Evolutionary conservation across 116 monocot genomes (phyloP), one percentile per base, ranked within the genome.

Genomic region (Posidonia oceanica): DNA sequence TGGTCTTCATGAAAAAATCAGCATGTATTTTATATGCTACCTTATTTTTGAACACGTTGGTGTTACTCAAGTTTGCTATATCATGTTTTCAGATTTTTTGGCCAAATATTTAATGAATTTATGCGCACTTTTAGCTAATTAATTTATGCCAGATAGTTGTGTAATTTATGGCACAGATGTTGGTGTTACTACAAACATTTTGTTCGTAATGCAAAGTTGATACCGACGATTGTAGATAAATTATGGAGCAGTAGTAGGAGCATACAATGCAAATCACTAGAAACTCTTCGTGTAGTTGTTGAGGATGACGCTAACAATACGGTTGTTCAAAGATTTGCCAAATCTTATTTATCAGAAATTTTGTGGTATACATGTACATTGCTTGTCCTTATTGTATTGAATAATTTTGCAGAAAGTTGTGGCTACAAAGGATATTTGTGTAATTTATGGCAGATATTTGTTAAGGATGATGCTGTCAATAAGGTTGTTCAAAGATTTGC

Each of bases 291-390:
- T 52, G 63, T 79, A 20, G 73, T 86, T 52, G 80, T 78, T 36
- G 82, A 86, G 69, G 86, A 88, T 29, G 76, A 88, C 73, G 72
- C 73, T 83, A 79, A 85, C n/a, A 88, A 88, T 75, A 93, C 84
- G 93, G 93, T 69, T 78, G 55, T 75, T 48, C 29, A 29, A 29
- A 29, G 29, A 29, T 29, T 29, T 29, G 29, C 29, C 29, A 29
- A 1, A 29, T 29, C 29, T 29, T 29, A 29, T 29, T 29, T 29
- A 29, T 29, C 29, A 29, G 1, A 29, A 29, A 29, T 0, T 29
- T 29, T 29, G 29, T 29, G 29, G 29, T 29, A 29, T 29, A 29
- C 29, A 29, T 29, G 29, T 29, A 29, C 29, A 0, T 29, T 29
- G 29, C 29, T 29, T 29, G 29, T 29, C 29, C 29, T 29, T 29